Conservation (phyloP, 2,329 filamentous ascomycete genomes). For the Trichoderma sp. region DNA sequence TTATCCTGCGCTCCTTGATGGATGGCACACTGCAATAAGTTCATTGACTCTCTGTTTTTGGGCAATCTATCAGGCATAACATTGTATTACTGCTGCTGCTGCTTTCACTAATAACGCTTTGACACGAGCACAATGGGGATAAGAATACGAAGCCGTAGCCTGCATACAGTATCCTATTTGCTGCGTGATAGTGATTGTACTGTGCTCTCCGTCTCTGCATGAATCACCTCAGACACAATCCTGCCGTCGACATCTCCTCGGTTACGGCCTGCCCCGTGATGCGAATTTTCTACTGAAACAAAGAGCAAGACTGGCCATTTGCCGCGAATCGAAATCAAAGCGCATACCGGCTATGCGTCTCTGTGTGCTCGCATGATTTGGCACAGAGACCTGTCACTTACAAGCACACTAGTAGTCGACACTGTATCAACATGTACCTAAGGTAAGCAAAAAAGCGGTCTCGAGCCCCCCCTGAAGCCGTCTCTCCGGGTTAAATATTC, state of each 20-base stretch:
- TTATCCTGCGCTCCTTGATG: background rate
- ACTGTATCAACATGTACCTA: background rate
- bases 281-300: slow-evolving; percentile 5
- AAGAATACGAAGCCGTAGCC: slow-evolving; percentile 12
- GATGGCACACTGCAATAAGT: background rate
- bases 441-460: slow-evolving; percentile 13
- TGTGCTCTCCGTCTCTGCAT: background rate
- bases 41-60: background rate
- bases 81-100: too few species aligned
- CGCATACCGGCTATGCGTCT: background rate
- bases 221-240: background rate
- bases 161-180: background rate
- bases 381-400: background rate
- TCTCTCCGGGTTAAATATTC: background rate
- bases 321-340: background rate
- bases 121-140: background rate
- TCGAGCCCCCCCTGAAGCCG: slow-evolving; percentile 11
- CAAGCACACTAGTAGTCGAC: background rate
- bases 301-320: background rate
- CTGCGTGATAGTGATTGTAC: too few species aligned
- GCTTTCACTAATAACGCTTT: too few species aligned
- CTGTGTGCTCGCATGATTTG: background rate
- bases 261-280: background rate
- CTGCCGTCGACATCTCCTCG: slow-evolving; percentile 9
- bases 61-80: background rate